Conservation (phyloP, 805 yeast species). For the Metschnikowia proteae region DNA sequence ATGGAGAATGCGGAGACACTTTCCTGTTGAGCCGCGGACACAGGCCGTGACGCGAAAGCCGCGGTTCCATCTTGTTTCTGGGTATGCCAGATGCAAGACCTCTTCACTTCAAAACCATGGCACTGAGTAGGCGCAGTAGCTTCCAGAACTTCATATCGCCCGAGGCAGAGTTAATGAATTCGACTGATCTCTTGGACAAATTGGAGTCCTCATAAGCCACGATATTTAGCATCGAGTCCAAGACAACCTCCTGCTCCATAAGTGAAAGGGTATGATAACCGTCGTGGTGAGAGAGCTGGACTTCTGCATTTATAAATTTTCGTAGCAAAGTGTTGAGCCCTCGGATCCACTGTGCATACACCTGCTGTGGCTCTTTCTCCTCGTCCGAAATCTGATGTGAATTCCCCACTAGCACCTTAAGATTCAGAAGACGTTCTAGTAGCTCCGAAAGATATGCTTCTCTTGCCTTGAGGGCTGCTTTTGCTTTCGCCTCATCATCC, state of each 20-base stretch:
- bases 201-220: neutral
- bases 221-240: slow-evolving; percentile 11
- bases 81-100: neutral
- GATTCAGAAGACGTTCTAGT: slow-evolving; percentile 2
- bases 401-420: slow-evolving; percentile 3
- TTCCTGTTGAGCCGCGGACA: neutral
- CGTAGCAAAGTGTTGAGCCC: slow-evolving; percentile 12
- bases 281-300: slow-evolving; percentile 4
- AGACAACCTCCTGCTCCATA: neutral
- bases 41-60: slow-evolving; percentile 1
- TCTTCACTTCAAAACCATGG: slow-evolving; percentile 3
- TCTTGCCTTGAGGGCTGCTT: neutral
- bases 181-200: neutral
- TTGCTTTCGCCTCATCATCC: slow-evolving; percentile 5
- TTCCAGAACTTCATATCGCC: slow-evolving; percentile 10
- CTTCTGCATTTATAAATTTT: slow-evolving; percentile 6
- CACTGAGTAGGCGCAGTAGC: slow-evolving; percentile 11
- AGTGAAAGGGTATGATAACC: slow-evolving; percentile 1
- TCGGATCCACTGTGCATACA: slow-evolving; percentile 16
- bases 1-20: neutral
- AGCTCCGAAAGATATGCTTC: slow-evolving; percentile 5
- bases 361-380: slow-evolving; percentile 14
- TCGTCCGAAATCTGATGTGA: neutral
- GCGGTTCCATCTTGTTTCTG: neutral
- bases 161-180: slow-evolving; percentile 9